These are phyloP conservation scores for Chaetomiaceae sp. DNA, from an alignment of 2,329 filamentous ascomycete genomes.

Conservation along the genomic window DNA sequence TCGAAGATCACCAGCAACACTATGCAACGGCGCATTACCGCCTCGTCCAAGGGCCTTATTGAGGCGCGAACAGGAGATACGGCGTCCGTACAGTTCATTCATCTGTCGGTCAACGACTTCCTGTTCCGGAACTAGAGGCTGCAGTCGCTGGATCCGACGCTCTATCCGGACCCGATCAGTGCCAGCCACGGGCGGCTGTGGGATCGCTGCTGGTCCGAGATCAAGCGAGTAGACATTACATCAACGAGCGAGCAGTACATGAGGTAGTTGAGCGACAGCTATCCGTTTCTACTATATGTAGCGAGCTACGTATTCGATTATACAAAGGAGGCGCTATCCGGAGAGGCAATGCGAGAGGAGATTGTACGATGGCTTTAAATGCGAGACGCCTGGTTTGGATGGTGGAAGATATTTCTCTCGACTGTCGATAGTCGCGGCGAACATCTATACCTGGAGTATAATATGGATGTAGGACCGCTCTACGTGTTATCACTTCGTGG, in stretches of 20 bases:
- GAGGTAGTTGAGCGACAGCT: neutral
- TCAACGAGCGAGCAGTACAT: neutral
- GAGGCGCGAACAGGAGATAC: slow-evolving; percentile 1
- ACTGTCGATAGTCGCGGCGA: neutral
- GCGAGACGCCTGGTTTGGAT: neutral
- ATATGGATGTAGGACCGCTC: neutral
- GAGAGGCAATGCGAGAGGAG: neutral
- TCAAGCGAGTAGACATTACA: neutral
- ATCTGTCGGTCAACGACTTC: slow-evolving; percentile 1
- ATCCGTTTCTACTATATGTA: neutral
- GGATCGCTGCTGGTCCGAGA: neutral
- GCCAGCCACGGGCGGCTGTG: neutral
- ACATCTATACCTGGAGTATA: neutral
- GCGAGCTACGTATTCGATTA: neutral
- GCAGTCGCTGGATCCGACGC: neutral
- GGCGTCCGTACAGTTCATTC: neutral
- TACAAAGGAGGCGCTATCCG: neutral
- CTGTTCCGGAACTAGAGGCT: neutral
- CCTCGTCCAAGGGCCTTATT: neutral
- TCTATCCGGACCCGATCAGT: neutral
- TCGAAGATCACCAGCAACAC: neutral
- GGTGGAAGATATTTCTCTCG: neutral
- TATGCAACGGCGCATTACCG: neutral
- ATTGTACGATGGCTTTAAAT: neutral
- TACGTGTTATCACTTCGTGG: neutral